Evolutionary conservation across 2,329 filamentous ascomycete species (phyloP), one percentile per base, ranked within the genome.

Genomic region (Xylaria sp.): DNA sequence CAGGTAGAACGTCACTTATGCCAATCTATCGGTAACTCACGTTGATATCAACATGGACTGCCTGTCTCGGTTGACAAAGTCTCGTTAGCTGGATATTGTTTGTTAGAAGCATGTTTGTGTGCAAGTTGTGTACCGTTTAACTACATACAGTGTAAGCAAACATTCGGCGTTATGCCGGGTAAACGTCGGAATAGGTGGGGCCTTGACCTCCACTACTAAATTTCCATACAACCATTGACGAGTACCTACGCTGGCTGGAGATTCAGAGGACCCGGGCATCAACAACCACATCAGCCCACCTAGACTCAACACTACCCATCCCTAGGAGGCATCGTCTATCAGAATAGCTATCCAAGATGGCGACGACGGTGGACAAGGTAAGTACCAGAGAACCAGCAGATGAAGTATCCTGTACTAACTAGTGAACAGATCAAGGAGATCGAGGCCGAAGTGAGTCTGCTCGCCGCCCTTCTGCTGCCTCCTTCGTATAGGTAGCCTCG

Each of bases 341-440:
- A 16, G 16, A 53, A 18, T 39, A n/a, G 37, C 8, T 47, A 69
- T 73, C 74, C 80, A 89, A 76, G 71, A 97, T 97, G 94, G 83
- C 93, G 83, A 97, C 93, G 63, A 97, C 93, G 48, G 92, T 97
- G 75, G 93, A 97, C 71, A 97, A 97, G 89, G 91, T 90, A 74
- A 68, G 83, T 71, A 44, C 50, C 23, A 50, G 56, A 59, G 56
- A 50, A 60, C 57, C 59, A 55, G 57, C 52, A 35, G 13, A 54
- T 55, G 66, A 54, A 51, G 35, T 57, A 42, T 23, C 35, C 13
- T 11, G 34, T 7, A 72, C 77, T 79, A 69, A 76, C 68, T 56
- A 60, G 54, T 63, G 62, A 67, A 74, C 72, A 94, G 90, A 97
- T 97, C 83, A 96, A 96, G 78, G 90, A 93, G 72, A 90, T 97